Percentiles rank a stretch among this genome's conserved stretches.
Evolutionary conservation across 805 yeast species (phyloP).

Genomic region (Tetrapisispora iriomotensis): DNA sequence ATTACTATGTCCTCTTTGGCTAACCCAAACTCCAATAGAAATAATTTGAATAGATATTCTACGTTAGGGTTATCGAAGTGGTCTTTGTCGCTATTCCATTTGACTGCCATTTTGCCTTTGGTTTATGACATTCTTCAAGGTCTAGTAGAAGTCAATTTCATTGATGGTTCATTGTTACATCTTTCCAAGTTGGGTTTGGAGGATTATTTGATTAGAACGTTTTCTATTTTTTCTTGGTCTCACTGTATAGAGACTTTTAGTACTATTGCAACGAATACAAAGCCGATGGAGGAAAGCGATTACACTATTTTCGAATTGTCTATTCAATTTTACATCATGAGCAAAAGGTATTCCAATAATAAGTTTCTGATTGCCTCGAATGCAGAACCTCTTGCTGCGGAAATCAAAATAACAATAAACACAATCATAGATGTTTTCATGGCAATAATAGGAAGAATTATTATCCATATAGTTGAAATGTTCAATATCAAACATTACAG

Average conservation of each 20-base stretch:
- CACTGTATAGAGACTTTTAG: slow-evolving; percentile 40
- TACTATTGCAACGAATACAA: slow-evolving; percentile 38
- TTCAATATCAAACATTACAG: slow-evolving; percentile 44
- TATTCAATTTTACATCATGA: slow-evolving; percentile 15
- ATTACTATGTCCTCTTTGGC: slow-evolving; percentile 48
- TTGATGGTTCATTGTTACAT: background rate
- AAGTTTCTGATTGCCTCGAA: too few relatives aligned
- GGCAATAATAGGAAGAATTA: slow-evolving; percentile 48
- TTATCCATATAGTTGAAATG: slow-evolving; percentile 55
- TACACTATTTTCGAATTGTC: slow-evolving; percentile 24
- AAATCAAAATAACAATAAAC: background rate
- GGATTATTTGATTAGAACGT: slow-evolving; percentile 1
- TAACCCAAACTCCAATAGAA: background rate
- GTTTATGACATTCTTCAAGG: slow-evolving; percentile 44
- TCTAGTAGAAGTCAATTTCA: background rate
- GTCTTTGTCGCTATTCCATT: slow-evolving; percentile 29
- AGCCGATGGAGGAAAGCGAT: slow-evolving; percentile 21
- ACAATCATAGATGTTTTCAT: slow-evolving; percentile 32
- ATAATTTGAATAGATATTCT: background rate
- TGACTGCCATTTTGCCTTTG: slow-evolving; percentile 14
- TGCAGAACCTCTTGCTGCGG: too few relatives aligned
- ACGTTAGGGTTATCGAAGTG: slow-evolving; percentile 12
- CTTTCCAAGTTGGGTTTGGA: background rate
- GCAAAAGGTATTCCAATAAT: slow-evolving; percentile 2
- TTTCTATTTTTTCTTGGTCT: slow-evolving; percentile 32